phyloP scores from a whole-genome alignment of 2,329 filamentous ascomycete genomes.

The Calonectria ilicicola region DNA sequence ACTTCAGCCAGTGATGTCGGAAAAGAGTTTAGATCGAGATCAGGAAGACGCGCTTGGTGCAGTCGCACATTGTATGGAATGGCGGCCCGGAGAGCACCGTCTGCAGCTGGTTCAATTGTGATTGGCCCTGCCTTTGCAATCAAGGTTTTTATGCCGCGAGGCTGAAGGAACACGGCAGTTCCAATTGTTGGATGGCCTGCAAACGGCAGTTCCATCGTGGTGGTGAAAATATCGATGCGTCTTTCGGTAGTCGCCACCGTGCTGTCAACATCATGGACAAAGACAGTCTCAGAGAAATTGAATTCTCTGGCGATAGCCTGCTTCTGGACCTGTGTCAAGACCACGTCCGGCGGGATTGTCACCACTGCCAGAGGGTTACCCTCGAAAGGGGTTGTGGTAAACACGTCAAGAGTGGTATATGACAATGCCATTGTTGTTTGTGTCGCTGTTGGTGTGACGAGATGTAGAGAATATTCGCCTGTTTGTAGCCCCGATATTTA shows the following conservation, averaged over 20 bases:
- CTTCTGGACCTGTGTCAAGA: conserved; percentile 61
- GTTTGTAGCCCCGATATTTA: neutral
- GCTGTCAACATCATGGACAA: conserved; percentile 62
- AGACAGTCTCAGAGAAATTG: conserved; percentile 73
- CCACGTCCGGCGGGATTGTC: conserved; percentile 55
- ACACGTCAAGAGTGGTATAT: conserved; percentile 68
- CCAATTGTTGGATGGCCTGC: conserved; percentile 73
- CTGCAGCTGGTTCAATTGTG: conserved; percentile 47
- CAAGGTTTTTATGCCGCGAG: conserved; percentile 53
- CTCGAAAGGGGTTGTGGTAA: conserved; percentile 60
- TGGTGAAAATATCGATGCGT: conserved; percentile 69
- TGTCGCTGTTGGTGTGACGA: neutral
- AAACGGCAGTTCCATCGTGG: conserved; percentile 66
- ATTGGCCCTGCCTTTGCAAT: conserved; percentile 69
- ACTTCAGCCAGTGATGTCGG: conserved; percentile 18
- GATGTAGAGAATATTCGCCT: neutral
- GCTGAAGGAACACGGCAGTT: conserved; percentile 60
- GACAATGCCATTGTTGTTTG: conserved; percentile 48
- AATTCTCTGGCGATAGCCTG: conserved; percentile 71
- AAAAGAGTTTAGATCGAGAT: conserved; percentile 25
- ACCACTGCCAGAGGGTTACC: conserved; percentile 73
- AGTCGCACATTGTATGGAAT: conserved; percentile 76
- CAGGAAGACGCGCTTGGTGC: conserved; percentile 58
- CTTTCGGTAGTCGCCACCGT: conserved; percentile 43
- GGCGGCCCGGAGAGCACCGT: conserved; percentile 64